These are phyloP conservation scores for Aspergillus ochraceus DNA, from an alignment of 2,329 filamentous ascomycete species.

Conservation along the genomic window DNA sequence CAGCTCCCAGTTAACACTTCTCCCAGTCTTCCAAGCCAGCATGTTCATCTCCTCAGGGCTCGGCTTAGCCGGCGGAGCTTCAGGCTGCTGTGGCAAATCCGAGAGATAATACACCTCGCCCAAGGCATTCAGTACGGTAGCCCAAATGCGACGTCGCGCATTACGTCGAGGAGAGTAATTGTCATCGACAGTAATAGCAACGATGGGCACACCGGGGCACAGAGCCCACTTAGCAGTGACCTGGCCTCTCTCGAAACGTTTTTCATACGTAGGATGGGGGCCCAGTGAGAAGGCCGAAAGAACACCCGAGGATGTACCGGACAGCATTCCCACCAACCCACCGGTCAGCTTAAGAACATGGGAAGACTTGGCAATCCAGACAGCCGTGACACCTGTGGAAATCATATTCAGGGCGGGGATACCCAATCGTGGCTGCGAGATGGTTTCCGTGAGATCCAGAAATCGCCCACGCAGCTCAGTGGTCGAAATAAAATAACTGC, in stretches of 20 bases:
- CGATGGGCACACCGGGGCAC: slow-evolving; percentile 88
- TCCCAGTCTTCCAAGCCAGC: slow-evolving; percentile 76
- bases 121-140: slow-evolving; percentile 88
- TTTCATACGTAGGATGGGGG: slow-evolving; percentile 57
- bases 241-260: slow-evolving; percentile 69
- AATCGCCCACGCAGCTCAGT: slow-evolving; percentile 77
- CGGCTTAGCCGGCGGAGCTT: slow-evolving; percentile 48
- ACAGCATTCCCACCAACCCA: slow-evolving; percentile 77
- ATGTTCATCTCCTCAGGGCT: slow-evolving; percentile 57
- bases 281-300: slow-evolving; percentile 80
- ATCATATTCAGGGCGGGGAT: slow-evolving; percentile 74
- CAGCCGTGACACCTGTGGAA: slow-evolving; percentile 70
- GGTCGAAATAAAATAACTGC: slow-evolving; percentile 72
- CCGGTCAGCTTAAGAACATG: slow-evolving; percentile 70
- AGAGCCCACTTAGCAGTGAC: slow-evolving; percentile 86
- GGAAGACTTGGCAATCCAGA: slow-evolving; percentile 87
- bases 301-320: slow-evolving; percentile 79
- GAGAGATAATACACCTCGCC: slow-evolving; percentile 87
- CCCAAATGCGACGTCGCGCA: slow-evolving; percentile 74
- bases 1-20: slow-evolving; percentile 77
- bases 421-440: slow-evolving; percentile 65
- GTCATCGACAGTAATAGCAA: slow-evolving; percentile 81
- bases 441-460: slow-evolving; percentile 61
- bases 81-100: slow-evolving; percentile 62
- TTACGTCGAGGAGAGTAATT: slow-evolving; percentile 72